Percentiles rank a stretch among this genome's conserved stretches.
phyloP scores from a whole-genome alignment of 1,284 basidiomycete species.

The Ganoderma lingzhi region DNA sequence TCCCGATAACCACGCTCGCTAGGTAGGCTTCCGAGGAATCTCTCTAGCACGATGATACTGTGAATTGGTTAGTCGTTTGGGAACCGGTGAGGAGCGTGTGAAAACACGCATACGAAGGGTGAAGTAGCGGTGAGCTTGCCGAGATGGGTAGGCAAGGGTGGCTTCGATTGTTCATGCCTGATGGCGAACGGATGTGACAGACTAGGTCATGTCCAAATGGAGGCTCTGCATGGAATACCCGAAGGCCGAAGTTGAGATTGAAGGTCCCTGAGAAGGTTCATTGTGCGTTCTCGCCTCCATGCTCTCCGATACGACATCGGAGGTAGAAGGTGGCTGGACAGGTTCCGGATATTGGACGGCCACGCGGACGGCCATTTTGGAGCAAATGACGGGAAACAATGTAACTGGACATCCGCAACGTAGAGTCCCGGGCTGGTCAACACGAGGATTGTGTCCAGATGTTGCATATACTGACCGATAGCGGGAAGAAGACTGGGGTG shows the following conservation, averaged over 20 bases:
- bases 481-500: neutral
- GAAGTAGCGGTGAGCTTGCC: neutral
- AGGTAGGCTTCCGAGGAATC: neutral
- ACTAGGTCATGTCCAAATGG: neutral
- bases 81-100: neutral
- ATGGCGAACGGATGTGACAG: neutral
- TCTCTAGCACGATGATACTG: neutral
- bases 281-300: neutral
- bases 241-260: neutral
- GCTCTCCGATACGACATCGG: neutral
- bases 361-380: neutral
- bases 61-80: neutral
- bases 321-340: neutral
- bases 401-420: neutral
- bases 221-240: neutral
- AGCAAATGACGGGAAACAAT: neutral
- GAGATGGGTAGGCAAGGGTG: neutral
- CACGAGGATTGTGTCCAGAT: neutral
- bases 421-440: neutral
- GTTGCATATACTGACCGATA: neutral
- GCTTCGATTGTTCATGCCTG: neutral
- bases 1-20: neutral
- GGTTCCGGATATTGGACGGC: neutral
- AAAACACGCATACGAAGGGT: neutral
- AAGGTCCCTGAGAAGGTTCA: neutral